A percentile compares a stretch with the other conserved stretches of the same genome.
Evolutionary conservation across 2,329 filamentous ascomycete species (phyloP).

Genomic region (Ascochyta rabiei): DNA sequence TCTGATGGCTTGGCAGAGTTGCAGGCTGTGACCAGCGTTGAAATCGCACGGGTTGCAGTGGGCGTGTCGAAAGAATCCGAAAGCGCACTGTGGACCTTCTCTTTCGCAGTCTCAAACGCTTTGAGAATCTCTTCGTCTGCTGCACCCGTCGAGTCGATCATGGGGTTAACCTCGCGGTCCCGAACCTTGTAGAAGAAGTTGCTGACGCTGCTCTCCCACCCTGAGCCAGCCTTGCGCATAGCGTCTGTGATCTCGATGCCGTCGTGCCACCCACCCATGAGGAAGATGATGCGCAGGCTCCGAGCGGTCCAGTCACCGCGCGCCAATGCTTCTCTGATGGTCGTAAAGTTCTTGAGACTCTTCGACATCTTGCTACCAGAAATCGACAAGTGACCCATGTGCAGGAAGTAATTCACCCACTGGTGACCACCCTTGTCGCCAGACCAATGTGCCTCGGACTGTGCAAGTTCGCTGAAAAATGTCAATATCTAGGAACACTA

Average conservation of each 20-base stretch:
- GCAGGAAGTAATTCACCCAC: constrained; percentile 95
- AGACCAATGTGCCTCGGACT: constrained; percentile 83
- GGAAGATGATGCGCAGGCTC: constrained; percentile 81
- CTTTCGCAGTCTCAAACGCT: constrained; percentile 61
- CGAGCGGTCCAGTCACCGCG: constrained; percentile 75
- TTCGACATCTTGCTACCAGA: constrained; percentile 96
- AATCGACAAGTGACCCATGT: constrained; percentile 92
- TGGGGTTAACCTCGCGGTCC: constrained; percentile 53
- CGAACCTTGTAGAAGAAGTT: constrained; percentile 68
- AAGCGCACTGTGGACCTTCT: constrained; percentile 68
- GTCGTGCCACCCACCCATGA: constrained; percentile 88
- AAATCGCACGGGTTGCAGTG: constrained; percentile 76
- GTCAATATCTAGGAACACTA: not conserved
- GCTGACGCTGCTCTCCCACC: constrained; percentile 81
- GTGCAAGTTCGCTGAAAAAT: constrained; percentile 69
- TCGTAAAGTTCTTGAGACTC: constrained; percentile 93
- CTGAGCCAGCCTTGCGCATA: constrained; percentile 73
- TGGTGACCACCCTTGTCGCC: constrained; percentile 56
- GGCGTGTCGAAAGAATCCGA: constrained; percentile 89
- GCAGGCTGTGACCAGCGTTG: constrained; percentile 76
- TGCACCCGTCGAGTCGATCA: constrained; percentile 33
- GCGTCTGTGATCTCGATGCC: constrained; percentile 89
- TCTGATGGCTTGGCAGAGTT: constrained; percentile 60
- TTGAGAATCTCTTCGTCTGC: constrained; percentile 53
- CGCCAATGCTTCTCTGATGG: constrained; percentile 80